Conservation (phyloP, 2,329 filamentous ascomycete genomes). For the Fusarium solani-melongenae region DNA sequence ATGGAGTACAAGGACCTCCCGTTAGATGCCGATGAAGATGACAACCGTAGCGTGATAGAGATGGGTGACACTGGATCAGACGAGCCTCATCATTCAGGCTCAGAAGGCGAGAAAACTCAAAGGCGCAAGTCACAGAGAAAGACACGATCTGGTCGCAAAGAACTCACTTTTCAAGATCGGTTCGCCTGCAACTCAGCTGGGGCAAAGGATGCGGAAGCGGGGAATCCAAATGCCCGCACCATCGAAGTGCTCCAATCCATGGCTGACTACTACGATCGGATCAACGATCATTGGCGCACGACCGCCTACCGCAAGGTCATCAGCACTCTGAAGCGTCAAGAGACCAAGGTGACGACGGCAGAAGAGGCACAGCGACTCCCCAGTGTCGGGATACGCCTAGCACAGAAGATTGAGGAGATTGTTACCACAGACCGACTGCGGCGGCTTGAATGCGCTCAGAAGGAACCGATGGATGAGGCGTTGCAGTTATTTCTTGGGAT, state of each 20-base stretch:
- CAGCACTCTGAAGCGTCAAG: conserved; percentile 75
- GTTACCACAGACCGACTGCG: conserved; percentile 77
- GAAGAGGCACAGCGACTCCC: conserved; percentile 76
- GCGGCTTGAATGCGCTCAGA: conserved; percentile 75
- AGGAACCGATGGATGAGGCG: conserved; percentile 72
- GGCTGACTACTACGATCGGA: conserved; percentile 79
- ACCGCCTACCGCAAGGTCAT: conserved; percentile 83
- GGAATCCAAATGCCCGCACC: conserved; percentile 79
- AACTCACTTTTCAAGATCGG: conserved; percentile 55
- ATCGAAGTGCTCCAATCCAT: conserved; percentile 83
- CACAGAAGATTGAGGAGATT: conserved; percentile 91
- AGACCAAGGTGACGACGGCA: conserved; percentile 71
- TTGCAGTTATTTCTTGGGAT: conserved; percentile 79
- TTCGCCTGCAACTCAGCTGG: conserved; percentile 68
- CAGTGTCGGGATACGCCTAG: conserved; percentile 77
- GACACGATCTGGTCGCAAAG: conserved; percentile 42
- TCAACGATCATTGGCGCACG: conserved; percentile 81
- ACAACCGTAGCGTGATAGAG: conserved; percentile 46
- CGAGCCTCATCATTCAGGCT: conserved; percentile 27
- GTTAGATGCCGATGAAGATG: conserved; percentile 62
- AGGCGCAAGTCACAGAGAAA: conserved; percentile 32
- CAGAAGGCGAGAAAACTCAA: conserved; percentile 35
- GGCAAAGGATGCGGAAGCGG: conserved; percentile 52
- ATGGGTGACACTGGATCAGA: conserved; percentile 24
- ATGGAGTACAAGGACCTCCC: conserved; percentile 70